Base-by-base conservation (phyloP, 495 filamentous ascomycete genomes). In the Penicillium waksmanii region DNA sequence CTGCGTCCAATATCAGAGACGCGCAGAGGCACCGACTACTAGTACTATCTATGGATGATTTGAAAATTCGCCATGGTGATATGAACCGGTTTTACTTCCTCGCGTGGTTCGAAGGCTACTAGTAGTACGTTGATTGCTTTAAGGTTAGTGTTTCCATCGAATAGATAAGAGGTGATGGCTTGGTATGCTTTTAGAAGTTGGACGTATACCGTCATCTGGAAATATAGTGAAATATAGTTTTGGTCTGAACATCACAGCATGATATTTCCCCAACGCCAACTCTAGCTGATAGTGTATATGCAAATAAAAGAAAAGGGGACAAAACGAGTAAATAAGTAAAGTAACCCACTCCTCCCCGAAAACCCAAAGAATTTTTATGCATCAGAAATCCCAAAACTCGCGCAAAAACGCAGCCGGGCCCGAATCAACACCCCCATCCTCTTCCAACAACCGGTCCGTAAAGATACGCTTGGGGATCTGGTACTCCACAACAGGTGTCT, bases 381-480 rank as follows among this genome's bases (percentile, higher is more conserved):
- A 23, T 56, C 35, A 55, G 35, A 51, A 70, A 62, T 75, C 73
- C 75, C 75, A 79, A 40, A 80, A 48, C 10, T 47, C 65, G 60
- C 78, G 65, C 57, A 80, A 52, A 42, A 79, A 67, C 58, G 65
- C 65, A 5, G 73, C 78, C 15, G 75, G 62, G 23, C 69, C 78
- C 31, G 69, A 72, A 59, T 80, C 78, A 53, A 70, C 52, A 7
- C 75, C 76, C n/a, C 72, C 72, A 66, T 79, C 78, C 53, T 80
- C 75, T 42, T 73, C 70, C 62, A 80, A 48, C 60, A 75, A 46
- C 2, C 78, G 73, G 63, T 79, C 73, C 3, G 78, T 81, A 62
- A 96, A 94, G 25, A 98, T 90, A 60, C 82, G 85, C 77, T 96
- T 96, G 21, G 96, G 93, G 50, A 99, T 96, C 77, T 93, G 89